Percentiles rank a stretch among this genome's conserved stretches.
phyloP scores from a whole-genome alignment of 441 rosid genomes.

The Mallotus repandus region DNA sequence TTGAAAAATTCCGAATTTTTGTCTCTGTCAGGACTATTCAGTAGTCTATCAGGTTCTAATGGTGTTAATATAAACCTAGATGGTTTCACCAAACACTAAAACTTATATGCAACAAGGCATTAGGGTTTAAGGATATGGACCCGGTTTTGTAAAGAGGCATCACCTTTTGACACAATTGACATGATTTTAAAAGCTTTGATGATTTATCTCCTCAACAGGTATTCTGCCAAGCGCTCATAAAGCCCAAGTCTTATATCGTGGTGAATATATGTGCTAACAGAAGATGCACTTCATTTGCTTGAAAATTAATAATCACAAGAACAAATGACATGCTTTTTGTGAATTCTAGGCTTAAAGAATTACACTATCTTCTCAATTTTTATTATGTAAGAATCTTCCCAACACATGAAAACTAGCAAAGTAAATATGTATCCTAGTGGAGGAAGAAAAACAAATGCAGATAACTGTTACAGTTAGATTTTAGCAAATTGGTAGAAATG shows the following conservation, averaged over 20 bases:
- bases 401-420: neutral
- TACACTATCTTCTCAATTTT: neutral
- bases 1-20: no score
- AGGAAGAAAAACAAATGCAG: neutral
- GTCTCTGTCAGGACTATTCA: no score
- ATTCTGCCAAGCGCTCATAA: neutral
- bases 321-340: neutral
- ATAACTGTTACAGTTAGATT: neutral
- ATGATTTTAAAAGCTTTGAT: neutral
- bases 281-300: neutral
- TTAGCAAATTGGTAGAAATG: neutral
- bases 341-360: neutral
- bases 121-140: neutral
- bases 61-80: neutral
- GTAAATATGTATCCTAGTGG: neutral
- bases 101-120: neutral
- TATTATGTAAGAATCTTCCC: neutral
- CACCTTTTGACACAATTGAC: neutral
- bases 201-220: neutral
- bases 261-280: neutral
- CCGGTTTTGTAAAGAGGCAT: neutral
- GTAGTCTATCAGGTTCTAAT: neutral
- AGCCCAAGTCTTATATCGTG: neutral
- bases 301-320: neutral
- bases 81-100: neutral